phyloP scores from a whole-genome alignment of 768 basidiomycete genomes.

The Tulasnella calospora region DNA sequence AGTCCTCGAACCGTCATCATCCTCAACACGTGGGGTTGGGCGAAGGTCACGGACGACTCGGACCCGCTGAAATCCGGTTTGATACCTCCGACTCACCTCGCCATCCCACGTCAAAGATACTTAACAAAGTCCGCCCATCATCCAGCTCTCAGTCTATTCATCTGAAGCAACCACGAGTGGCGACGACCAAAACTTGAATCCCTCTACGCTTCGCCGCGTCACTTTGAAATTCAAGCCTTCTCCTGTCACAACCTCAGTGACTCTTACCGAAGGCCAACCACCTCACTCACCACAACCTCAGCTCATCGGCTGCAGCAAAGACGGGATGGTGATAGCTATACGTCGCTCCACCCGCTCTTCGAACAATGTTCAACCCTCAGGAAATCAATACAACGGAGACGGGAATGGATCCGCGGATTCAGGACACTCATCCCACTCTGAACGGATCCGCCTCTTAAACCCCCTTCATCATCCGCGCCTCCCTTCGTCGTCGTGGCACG shows the following conservation, averaged over 20 bases:
- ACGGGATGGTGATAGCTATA: conserved; percentile 8
- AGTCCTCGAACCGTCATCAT: no score
- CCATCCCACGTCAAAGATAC: no score
- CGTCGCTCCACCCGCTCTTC: conserved; percentile 14
- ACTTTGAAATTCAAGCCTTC: conserved; percentile 12
- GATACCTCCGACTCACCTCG: no score
- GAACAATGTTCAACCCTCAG: neutral
- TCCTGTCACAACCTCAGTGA: neutral
- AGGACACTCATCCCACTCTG: neutral
- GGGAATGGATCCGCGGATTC: conserved; percentile 6
- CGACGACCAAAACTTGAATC: conserved; percentile 12
- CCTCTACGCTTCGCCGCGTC: conserved; percentile 16
- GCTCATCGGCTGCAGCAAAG: neutral
- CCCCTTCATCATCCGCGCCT: no score
- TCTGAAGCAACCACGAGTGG: neutral
- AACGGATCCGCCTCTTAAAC: no score
- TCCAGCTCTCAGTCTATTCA: neutral
- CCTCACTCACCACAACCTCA: neutral
- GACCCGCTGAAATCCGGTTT: no score
- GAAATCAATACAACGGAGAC: neutral
- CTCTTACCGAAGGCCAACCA: neutral
- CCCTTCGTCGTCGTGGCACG: no score
- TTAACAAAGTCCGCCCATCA: no score
- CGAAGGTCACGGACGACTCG: no score
- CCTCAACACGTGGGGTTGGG: no score